Evolutionary conservation across 495 filamentous ascomycete genomes (phyloP), one percentile per base, ranked within the genome.

Genomic region (Penicillium simplicissimum): DNA sequence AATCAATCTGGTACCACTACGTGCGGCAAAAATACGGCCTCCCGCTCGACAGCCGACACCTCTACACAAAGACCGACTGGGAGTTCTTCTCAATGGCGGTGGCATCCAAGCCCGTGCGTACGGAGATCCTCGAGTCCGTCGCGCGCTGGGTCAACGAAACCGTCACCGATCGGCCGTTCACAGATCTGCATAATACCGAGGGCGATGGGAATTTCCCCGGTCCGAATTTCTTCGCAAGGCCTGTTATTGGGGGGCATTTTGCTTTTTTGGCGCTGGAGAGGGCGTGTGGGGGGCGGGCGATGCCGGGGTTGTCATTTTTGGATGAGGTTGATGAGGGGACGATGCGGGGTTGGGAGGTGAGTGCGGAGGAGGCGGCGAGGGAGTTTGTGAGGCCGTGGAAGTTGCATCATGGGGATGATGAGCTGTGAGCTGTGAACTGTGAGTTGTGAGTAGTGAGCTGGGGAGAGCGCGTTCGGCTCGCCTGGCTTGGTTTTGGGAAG

Each of bases 11-110:
- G 89, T 97, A 96, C 78, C 86, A 88, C 64, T 86, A 85, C 36
- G 90, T 96, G n/a, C 84, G 85, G 3, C 88, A 94, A 66, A 81
- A 76, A 61, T 96, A 93, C 71, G 93, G 93, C 1, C 77, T 96
- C 9, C 92, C 93, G 1, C 82, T 97, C 8, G 93, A 97, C 73
- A 90, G 85, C 62, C 83, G 93, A n/a, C 90, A 96, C 71, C 71
- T 90, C 7, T 96, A 93, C 71, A 92, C 93, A 21, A 97, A 97
- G 76, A 89, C 86, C 36, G 93, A 96, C 74, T 96, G 93, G 93
- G 89, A 96, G 68, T 90, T 96, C 74, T 96, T 93, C 69, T 87
- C 88, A 1, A 92, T 93, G 57, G 90, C 93, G 2, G 86, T 96
- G 9, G 83, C 90, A 14, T 83, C 82, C 47, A 79, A 84, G 62